phyloP scores from a whole-genome alignment of 495 filamentous ascomycete genomes.

The Thozetella sp. region DNA sequence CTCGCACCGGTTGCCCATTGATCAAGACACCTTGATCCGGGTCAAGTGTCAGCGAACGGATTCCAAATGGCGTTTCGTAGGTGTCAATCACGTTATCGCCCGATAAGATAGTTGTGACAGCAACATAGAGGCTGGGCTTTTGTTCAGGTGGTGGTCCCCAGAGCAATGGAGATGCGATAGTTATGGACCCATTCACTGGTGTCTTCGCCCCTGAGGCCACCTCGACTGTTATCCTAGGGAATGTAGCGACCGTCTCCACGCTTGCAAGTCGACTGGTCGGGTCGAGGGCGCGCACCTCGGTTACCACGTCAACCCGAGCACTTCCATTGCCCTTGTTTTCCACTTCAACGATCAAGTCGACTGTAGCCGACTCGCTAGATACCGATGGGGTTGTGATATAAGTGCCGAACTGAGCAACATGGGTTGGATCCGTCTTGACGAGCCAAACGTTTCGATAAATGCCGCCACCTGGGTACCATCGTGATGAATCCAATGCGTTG shows the following conservation, averaged over 20 bases:
- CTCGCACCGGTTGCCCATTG: slow-evolving; percentile 35
- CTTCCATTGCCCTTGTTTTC: slow-evolving; percentile 30
- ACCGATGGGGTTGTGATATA: slow-evolving; percentile 41
- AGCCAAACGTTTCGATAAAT: slow-evolving; percentile 56
- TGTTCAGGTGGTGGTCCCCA: slow-evolving; percentile 49
- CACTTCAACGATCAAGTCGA: slow-evolving; percentile 37
- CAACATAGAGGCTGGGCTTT: slow-evolving; percentile 46
- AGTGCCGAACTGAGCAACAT: slow-evolving; percentile 46
- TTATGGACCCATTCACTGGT: slow-evolving; percentile 30
- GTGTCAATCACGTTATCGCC: slow-evolving; percentile 32
- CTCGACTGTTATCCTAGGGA: slow-evolving; percentile 16
- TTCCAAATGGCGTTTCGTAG: slow-evolving; percentile 50
- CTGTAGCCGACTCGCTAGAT: slow-evolving; percentile 34
- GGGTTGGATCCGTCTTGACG: slow-evolving; percentile 35
- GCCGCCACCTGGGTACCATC: slow-evolving; percentile 53
- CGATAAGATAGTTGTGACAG: slow-evolving; percentile 31
- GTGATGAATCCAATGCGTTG: slow-evolving; percentile 40
- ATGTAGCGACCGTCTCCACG: slow-evolving; percentile 20
- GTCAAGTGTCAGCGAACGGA: slow-evolving; percentile 25
- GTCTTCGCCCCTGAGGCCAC: slow-evolving; percentile 28
- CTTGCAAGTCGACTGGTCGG: slow-evolving; percentile 13
- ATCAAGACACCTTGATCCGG: slow-evolving; percentile 35
- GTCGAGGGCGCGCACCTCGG: slow-evolving; percentile 25
- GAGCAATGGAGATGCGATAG: slow-evolving; percentile 38
- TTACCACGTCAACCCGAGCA: slow-evolving; percentile 24